These are phyloP conservation scores for Irpex rosettiformis DNA, from an alignment of 1,284 basidiomycete species.

Conservation along the genomic window DNA sequence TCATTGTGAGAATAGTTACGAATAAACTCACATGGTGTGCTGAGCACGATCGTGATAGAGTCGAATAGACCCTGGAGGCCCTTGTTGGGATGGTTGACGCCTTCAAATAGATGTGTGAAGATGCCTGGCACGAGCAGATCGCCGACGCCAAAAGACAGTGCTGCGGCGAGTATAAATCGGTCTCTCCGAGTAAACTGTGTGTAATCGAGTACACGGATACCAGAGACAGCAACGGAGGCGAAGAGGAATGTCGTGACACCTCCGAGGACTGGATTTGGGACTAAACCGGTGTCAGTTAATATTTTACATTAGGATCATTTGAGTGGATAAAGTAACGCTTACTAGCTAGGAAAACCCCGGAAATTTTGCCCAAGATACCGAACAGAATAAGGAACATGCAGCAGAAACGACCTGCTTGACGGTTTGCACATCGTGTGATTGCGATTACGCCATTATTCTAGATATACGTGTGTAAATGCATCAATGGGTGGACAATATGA, in stretches of 20 bases:
- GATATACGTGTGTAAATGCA: neutral
- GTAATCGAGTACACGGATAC: slow-evolving; percentile 70
- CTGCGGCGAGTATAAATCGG: slow-evolving; percentile 73
- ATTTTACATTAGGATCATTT: neutral
- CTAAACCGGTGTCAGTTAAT: slow-evolving; percentile 24
- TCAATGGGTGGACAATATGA: neutral
- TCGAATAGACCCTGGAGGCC: slow-evolving; percentile 72
- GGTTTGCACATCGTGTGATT: slow-evolving; percentile 75
- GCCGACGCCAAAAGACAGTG: slow-evolving; percentile 71
- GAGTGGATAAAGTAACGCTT: slow-evolving; percentile 21
- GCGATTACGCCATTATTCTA: slow-evolving; percentile 81
- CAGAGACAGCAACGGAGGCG: slow-evolving; percentile 42
- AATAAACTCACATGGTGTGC: slow-evolving; percentile 63
- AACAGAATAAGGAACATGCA: slow-evolving; percentile 71
- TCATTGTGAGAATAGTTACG: slow-evolving; percentile 10
- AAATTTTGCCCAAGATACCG: slow-evolving; percentile 76
- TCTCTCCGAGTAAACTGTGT: slow-evolving; percentile 67
- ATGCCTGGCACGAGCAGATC: slow-evolving; percentile 59
- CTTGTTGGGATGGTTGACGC: slow-evolving; percentile 50
- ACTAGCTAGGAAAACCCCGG: slow-evolving; percentile 75
- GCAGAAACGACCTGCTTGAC: slow-evolving; percentile 70
- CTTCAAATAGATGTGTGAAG: slow-evolving; percentile 68
- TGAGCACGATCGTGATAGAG: slow-evolving; percentile 76
- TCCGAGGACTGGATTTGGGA: slow-evolving; percentile 80
- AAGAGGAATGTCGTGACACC: slow-evolving; percentile 82